Base-by-base conservation (phyloP, 805 yeast species). In the Komagataella kurtzmanii region DNA sequence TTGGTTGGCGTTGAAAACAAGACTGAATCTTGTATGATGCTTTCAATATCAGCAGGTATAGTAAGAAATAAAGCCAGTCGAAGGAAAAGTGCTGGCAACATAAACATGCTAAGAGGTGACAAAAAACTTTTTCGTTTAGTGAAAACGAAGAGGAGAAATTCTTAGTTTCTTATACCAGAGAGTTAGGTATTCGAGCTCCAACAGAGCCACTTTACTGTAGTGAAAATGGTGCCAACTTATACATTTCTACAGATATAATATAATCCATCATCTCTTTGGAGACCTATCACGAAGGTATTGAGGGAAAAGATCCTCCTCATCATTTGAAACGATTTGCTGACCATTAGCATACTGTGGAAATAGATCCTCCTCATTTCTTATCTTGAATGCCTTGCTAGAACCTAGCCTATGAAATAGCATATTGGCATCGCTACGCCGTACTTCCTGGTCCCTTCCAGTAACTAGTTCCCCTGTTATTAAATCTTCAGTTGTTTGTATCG, bases 1-100 rank as follows among this genome's bases (percentile, higher is more conserved):
- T 85, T 76, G 3, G 85, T 69, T 0, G 95, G 88, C 0, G 96
- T 85, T 17, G 89, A 73, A 48, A 85, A 69, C 55, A 84, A 80
- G 6, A 81, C 81, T 2, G 81, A 30, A 30, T 30, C 40, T 14
- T 30, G 40, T 30, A 30, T 30, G 40, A 30, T 8, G 10, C 12
- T 14, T 30, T 30, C 40, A 30, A 30, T 5, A 10, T 30, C 40
- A 30, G 14, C 40, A 30, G 40, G 40, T 10, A 30, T 30, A 30
- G 40, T 30, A 10, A 14, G 14, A 30, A 30, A 30, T 4, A 30
- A 14, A 30, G 40, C 40, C 12, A 30, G 14, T 10, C 40, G 40
- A 30, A 30, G 12, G 14, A 10, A 30, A 8, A 30, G 14, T 10
- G 40, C 40, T 30, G 40, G 40, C n/a, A 30, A 30, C 8, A 30